Evolutionary conservation across 805 yeast species (phyloP).

Genomic region (Wickerhamiella domercqiae): DNA sequence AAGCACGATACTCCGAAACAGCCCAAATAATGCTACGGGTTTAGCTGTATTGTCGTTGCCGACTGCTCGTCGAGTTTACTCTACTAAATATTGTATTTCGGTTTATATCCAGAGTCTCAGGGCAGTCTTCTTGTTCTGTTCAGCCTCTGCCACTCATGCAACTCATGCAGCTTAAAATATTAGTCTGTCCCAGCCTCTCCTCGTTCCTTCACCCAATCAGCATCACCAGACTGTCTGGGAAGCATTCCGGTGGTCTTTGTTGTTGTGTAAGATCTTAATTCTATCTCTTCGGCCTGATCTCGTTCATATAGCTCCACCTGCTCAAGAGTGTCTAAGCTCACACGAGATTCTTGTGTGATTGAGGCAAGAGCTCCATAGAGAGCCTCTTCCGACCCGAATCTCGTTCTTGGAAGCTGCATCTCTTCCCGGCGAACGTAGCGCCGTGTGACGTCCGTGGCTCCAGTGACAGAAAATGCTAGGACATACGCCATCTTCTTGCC

Average conservation of each 20-base stretch:
- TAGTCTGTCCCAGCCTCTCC: slow-evolving; percentile 13
- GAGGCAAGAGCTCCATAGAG: slow-evolving; percentile 21
- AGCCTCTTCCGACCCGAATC: slow-evolving; percentile 26
- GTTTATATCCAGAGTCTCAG: no score
- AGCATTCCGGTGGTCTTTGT: slow-evolving; percentile 5
- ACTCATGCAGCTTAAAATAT: no score
- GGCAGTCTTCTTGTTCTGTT: no score
- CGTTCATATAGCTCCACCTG: slow-evolving; percentile 13
- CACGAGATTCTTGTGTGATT: slow-evolving; percentile 12
- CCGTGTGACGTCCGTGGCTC: slow-evolving; percentile 51
- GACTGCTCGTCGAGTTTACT: no score
- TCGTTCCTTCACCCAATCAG: slow-evolving; percentile 53
- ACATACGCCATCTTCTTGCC: slow-evolving; percentile 86
- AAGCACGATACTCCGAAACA: no score
- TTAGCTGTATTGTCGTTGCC: no score
- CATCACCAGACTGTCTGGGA: slow-evolving; percentile 60
- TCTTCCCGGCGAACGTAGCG: slow-evolving; percentile 41
- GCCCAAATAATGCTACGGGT: no score
- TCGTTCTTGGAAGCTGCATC: slow-evolving; percentile 33
- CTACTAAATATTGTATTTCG: no score
- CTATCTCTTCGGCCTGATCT: slow-evolving; percentile 17
- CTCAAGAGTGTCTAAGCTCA: slow-evolving; percentile 12
- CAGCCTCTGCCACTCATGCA: no score
- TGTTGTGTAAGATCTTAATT: slow-evolving; percentile 16
- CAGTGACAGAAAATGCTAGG: slow-evolving; percentile 46